phyloP scores from a whole-genome alignment of 768 basidiomycete species.

The Podaxis sp. region DNA sequence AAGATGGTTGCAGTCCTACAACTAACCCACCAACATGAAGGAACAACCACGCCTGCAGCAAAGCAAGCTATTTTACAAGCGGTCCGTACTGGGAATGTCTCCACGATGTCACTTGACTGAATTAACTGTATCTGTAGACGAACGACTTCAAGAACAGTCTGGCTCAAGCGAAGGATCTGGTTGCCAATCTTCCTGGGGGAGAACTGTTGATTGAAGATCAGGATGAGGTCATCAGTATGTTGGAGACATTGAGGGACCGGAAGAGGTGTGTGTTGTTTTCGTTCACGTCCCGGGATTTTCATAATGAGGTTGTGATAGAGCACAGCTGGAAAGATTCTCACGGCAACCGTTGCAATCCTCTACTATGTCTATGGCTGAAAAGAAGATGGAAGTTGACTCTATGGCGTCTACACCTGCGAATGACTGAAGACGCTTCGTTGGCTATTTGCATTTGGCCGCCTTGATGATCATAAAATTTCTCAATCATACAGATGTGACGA shows the following conservation, averaged over 20 bases:
- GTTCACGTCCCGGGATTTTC: background rate
- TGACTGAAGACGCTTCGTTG: constrained; percentile 14
- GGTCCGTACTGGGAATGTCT: constrained; percentile 30
- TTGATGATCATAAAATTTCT: constrained; percentile 1
- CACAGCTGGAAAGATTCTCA: constrained; percentile 51
- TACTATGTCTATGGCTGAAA: constrained; percentile 19
- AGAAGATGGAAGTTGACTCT: constrained; percentile 68
- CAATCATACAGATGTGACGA: background rate
- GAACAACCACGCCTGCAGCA: constrained; percentile 47
- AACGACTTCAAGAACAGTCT: constrained; percentile 64
- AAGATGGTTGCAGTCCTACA: constrained; percentile 61
- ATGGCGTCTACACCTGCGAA: constrained; percentile 67
- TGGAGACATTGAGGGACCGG: constrained; percentile 56
- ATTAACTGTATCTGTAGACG: constrained; percentile 39
- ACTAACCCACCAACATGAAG: constrained; percentile 54
- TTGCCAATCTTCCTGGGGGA: constrained; percentile 61
- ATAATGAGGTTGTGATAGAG: constrained; percentile 28
- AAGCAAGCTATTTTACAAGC: constrained; percentile 67
- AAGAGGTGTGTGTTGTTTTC: constrained; percentile 44
- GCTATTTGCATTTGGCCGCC: background rate
- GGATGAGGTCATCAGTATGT: constrained; percentile 64
- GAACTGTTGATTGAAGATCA: constrained; percentile 68
- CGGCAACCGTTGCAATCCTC: constrained; percentile 26
- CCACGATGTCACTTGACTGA: background rate
- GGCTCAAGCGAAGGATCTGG: constrained; percentile 54